Evolutionary conservation across 2,329 filamentous ascomycete species (phyloP), one percentile per base, ranked within the genome.

Genomic region (Tolypocladium nubicola): DNA sequence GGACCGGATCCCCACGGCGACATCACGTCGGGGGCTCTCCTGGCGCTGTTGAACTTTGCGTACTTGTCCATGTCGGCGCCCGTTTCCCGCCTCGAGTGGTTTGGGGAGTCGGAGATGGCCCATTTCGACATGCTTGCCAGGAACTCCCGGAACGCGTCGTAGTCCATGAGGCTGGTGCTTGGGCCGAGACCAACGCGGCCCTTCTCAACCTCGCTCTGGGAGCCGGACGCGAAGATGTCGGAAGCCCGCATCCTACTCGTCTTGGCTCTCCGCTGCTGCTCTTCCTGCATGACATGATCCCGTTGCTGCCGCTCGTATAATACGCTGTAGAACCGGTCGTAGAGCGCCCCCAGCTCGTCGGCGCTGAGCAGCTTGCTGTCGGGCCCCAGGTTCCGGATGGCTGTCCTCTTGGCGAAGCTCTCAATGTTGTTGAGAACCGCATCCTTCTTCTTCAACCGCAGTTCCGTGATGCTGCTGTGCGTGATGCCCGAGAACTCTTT

Each of bases 401-500:
- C 95, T 3, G 94, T 99, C 62, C 94, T 85, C 76, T 97, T 99
- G 55, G 94, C 91, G 68, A 99, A 99, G 65, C 85, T 96, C 74
- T 97, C 94, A 67, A 99, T 97, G 63, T 92, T 97, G 70, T 91
- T 91, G 57, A 99, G 79, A 38, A 99, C 94, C 0, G 89, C 87
- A 67, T 94, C 90, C 73, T 97, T 97, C 73, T 97, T 95, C 73
- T 92, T 96, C 45, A 89, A 79, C 26, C 94, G 86, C 67, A 95
- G 81, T 63, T 97, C 94, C 0, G 88, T 88, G 60, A 99, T 92
- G 54, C 87, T 96, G 67, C 85, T 87, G 68, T 99, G 93, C 0
- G 94, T 99, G 64, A 99, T 96, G 45, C 87, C 90, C 0, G 93
- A 88, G 68, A 99, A 99, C 68, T 99, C 94, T 65, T 97, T 97